Base-by-base conservation (phyloP, 306 rosid species). In the Hylodesmum podocarpum region DNA sequence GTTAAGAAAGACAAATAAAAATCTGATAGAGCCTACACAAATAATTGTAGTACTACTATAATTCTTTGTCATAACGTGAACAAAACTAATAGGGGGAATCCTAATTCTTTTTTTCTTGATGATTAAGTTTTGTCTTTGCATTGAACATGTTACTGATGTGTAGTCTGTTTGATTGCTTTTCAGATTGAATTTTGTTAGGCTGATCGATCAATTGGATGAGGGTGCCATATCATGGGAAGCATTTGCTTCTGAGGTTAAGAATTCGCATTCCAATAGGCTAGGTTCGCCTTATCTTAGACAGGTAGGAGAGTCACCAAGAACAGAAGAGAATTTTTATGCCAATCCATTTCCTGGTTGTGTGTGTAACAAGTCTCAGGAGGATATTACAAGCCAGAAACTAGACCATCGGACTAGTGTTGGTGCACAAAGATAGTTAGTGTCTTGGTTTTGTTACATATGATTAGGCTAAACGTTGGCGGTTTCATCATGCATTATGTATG, bases 291-390 rank as follows among this genome's bases (percentile, higher is more conserved):
- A 89, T 82, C 81, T 28, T 31, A 86, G 99, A 83, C 89, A 72
- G 29, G 54, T 85, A 21, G 98, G 98, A 78, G 94, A 91, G 78
- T 79, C 87, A 4, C 97, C 98, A 1, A 91, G 97, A 78, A 72
- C 62, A 10, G 99, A 96, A 86, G 99, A 96, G 89, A 93, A 93
- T 40, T 96, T 96, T 82, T 93, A 77, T 13, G 98, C 99, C 14
- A 96, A 96, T 70, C 99, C 99, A 27, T 85, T 86, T 62, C 99
- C 98, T 4, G 99, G 96, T 72, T 96, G 99, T 43, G 76, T 96
- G 16, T 96, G 99, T 73, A 84, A 89, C 89, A 88, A 68, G 79
- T 57, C 91, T 46, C 81, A 50, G 57, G 91, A 88, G 67, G 73
- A 21, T 27, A 73, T 77, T 25, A 58, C 80, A 28, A 80, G 70